Evolutionary conservation across 306 rosid genomes (phyloP).

Genomic region (Echinosophora koreensis): DNA sequence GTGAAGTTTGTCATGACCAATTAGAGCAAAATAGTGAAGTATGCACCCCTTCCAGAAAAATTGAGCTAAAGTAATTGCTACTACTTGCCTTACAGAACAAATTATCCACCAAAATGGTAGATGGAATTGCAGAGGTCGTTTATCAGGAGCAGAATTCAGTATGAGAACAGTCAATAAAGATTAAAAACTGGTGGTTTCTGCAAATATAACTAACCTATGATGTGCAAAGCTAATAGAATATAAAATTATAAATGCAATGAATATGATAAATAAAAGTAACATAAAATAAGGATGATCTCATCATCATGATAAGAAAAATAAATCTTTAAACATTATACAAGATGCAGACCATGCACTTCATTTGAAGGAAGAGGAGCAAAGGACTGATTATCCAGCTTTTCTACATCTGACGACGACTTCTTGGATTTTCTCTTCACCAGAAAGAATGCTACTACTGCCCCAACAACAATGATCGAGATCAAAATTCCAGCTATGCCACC

Average conservation of each 20-base stretch:
- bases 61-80: constrained; percentile 15
- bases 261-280: constrained; percentile 19
- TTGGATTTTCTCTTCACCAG: constrained; percentile 77
- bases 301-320: neutral
- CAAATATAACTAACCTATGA: constrained; percentile 36
- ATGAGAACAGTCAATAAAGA: constrained; percentile 25
- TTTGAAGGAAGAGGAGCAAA: constrained; percentile 67
- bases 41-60: constrained; percentile 13
- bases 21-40: constrained; percentile 20
- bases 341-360: constrained; percentile 75
- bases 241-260: neutral
- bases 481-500: constrained; percentile 91
- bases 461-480: constrained; percentile 74
- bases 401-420: constrained; percentile 73
- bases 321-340: constrained; percentile 38
- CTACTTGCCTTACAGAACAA: constrained; percentile 4
- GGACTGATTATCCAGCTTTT: constrained; percentile 70
- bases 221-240: constrained; percentile 22
- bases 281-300: constrained; percentile 17
- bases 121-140: constrained; percentile 31
- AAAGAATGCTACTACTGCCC: constrained; percentile 76
- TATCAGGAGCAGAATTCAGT: constrained; percentile 36
- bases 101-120: constrained; percentile 26
- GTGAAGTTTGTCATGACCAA: neutral
- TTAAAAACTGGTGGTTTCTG: neutral